These are phyloP conservation scores for Halteria grandinella DNA, from an alignment of 73 alveolate genomes.

Conservation along the genomic window DNA sequence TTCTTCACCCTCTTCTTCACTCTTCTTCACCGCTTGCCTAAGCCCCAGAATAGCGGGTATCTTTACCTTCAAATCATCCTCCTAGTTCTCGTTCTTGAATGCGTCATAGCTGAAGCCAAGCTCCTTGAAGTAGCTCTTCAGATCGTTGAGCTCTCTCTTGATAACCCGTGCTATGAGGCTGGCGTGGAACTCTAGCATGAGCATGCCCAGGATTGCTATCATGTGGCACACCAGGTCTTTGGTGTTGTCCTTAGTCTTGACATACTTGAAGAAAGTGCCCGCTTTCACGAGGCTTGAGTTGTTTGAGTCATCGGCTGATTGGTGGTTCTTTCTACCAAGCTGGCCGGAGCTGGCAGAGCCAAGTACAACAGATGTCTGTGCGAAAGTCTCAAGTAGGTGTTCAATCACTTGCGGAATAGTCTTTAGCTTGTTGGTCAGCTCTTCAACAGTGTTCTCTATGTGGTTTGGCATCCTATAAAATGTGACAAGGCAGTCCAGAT, in stretches of 20 bases:
- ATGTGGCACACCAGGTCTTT: constrained; percentile 35
- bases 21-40: not conserved
- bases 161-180: constrained; percentile 8
- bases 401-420: not conserved
- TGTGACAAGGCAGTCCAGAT: constrained; percentile 20
- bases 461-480: constrained; percentile 7
- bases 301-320: not conserved
- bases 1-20: constrained; percentile 17
- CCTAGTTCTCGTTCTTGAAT: not conserved
- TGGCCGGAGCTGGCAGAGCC: not conserved
- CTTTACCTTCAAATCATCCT: not conserved
- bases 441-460: constrained; percentile 4
- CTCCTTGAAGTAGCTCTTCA: constrained; percentile 37
- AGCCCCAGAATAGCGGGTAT: not conserved
- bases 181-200: not conserved
- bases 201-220: constrained; percentile 17
- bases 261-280: constrained; percentile 40
- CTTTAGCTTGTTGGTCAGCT: not conserved
- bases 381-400: not conserved
- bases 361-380: too few species aligned
- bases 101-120: constrained; percentile 6
- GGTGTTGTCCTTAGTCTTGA: constrained; percentile 3
- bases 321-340: not conserved
- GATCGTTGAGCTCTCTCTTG: constrained; percentile 13
- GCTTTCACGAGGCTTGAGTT: not conserved